Evolutionary conservation across 2,329 filamentous ascomycete species (phyloP).

Genomic region (Gnomoniopsis sp.): DNA sequence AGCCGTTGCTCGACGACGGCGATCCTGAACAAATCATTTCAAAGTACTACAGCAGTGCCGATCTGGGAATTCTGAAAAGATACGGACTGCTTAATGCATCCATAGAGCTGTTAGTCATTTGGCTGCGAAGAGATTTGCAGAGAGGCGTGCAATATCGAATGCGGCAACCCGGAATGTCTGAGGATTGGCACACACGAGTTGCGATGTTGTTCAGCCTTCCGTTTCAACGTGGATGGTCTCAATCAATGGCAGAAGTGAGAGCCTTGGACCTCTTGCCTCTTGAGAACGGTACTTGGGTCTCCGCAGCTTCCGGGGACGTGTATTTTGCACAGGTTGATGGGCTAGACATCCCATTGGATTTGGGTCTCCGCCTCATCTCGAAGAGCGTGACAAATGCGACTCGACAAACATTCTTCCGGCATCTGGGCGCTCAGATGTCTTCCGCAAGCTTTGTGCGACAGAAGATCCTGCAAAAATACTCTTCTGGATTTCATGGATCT

Average conservation of each 20-base stretch:
- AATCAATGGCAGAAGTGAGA: background rate
- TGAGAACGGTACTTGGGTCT: constrained; percentile 19
- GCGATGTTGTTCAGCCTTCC: constrained; percentile 19
- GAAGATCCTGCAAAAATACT: constrained; percentile 16
- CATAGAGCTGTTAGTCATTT: background rate
- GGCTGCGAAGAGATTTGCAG: constrained; percentile 12
- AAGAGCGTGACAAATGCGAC: background rate
- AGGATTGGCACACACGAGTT: constrained; percentile 20
- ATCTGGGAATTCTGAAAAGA: constrained; percentile 3
- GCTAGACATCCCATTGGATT: constrained; percentile 18
- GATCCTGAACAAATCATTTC: constrained; percentile 16
- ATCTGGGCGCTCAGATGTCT: constrained; percentile 6
- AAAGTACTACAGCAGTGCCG: background rate
- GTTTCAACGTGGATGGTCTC: too few species aligned
- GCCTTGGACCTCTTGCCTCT: constrained; percentile 20
- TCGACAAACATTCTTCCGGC: constrained; percentile 5
- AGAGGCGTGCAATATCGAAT: constrained; percentile 10
- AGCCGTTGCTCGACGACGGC: constrained; percentile 24
- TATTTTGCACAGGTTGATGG: constrained; percentile 16
- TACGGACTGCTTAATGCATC: constrained; percentile 3
- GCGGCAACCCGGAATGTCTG: constrained; percentile 11
- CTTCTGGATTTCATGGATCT: background rate
- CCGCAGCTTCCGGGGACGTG: constrained; percentile 2
- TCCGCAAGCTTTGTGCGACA: background rate
- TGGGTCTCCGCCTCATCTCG: constrained; percentile 15